Base-by-base conservation (phyloP, 257 asterid genomes). In the Echium plantagineum region DNA sequence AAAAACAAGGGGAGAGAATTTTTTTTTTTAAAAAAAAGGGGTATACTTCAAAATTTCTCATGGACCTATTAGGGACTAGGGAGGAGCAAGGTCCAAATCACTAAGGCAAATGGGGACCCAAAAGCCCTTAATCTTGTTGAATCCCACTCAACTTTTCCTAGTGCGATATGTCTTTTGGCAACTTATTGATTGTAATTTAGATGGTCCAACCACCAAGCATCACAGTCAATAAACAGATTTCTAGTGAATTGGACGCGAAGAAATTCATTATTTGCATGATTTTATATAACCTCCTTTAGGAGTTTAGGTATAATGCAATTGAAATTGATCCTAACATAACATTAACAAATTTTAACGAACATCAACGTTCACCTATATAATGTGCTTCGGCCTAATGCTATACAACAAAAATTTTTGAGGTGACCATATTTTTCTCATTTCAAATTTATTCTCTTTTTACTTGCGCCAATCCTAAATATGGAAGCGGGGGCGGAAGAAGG, bases 231-330 rank as follows among this genome's bases (percentile, higher is more conserved):
- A 77, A 86, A 80, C 90, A 69, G 66, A 72, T 63, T 76, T 71
- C 58, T 69, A 80, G 95, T 89, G 95, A 74, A 89, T 89, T 89
- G 78, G 82, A 89, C 90, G 94, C 95, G 54, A 89, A 89, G 96
- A 80, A 81, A 83, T 78, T 73, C 73, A 77, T 78, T 68, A 70
- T 70, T 71, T 19, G 19, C 56, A 66, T 68, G 21, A 61, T 72
- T 63, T 66, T 60, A 61, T 32, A 47, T 54, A 55, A 65, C 66
- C 68, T 67, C 52, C 58, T 59, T 52, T 66, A 63, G 48, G 69
- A n/a, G n/a, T n/a, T n/a, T n/a, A n/a, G n/a, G n/a, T n/a, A n/a
- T 71, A 47, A 19, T 13, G 47, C 26, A 24, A 63, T 49, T 58
- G 63, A 63, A 46, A 24, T 32, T 67, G 26, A 71, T 68, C 48